A percentile compares a stretch with the other conserved stretches of the same genome.
phyloP scores from a whole-genome alignment of 441 rosid species.

The Corymbia citriodora region DNA sequence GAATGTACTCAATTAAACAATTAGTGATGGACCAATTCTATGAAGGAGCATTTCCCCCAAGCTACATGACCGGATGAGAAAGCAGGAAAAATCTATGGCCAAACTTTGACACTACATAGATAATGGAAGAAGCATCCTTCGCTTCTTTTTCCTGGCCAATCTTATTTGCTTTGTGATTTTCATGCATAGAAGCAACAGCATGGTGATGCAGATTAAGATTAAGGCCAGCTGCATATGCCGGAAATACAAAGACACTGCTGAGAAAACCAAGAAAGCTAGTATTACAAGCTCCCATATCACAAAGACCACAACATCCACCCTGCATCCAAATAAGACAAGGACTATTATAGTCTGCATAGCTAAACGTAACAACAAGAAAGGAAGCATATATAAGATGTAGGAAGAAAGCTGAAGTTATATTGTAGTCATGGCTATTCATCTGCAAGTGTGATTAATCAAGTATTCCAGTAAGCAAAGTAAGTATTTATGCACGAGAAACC shows the following conservation, averaged over 20 bases:
- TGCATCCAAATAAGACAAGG: conserved; percentile 22
- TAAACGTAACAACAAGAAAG: background rate
- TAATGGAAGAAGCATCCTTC: conserved; percentile 99
- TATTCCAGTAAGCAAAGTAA: background rate
- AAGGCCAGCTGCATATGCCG: conserved; percentile 64
- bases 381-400: background rate
- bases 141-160: conserved; percentile 82
- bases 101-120: conserved; percentile 49
- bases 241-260: conserved; percentile 87
- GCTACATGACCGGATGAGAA: background rate
- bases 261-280: conserved; percentile 83
- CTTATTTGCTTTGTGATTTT: conserved; percentile 80
- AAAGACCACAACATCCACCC: conserved; percentile 85
- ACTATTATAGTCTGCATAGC: background rate
- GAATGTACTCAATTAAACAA: background rate
- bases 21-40: background rate
- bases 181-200: conserved; percentile 81
- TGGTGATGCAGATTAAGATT: conserved; percentile 53
- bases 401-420: background rate
- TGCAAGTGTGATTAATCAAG: background rate
- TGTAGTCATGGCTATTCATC: background rate
- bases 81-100: background rate
- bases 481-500: too few species aligned
- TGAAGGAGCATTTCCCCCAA: background rate
- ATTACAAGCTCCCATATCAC: conserved; percentile 92